Base-by-base conservation (phyloP, 306 rosid genomes). In the Ormosia emarginata region DNA sequence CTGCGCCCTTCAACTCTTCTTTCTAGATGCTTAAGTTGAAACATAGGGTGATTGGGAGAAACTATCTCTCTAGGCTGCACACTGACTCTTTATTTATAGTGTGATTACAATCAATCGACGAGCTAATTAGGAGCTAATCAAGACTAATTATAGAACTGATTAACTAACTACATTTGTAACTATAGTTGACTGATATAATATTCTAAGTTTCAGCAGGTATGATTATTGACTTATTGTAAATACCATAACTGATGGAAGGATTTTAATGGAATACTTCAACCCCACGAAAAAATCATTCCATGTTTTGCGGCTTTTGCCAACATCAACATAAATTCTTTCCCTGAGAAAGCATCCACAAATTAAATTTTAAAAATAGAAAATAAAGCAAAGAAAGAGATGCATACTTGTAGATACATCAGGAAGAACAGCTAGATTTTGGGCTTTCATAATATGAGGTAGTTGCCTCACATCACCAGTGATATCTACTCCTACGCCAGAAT, bases 331-430 rank as follows among this genome's bases (percentile, higher is more conserved):
- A 67, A 43, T 29, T 14, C n/a, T 36, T 77, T 44, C 50, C 15
- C 36, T 29, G 15, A 66, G 57, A 83, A 29, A 67, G 53, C 32
- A 68, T 32, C 6, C 15, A 78, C 65, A 49, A 81, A 78, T 33
- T 44, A 44, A 68, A 74, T 46, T n/a, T 67, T 39, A 11, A 41
- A 44, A 4, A 58, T 12, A 47, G 7, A 44, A 71, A 59, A 77
- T 7, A 79, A 76, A 18, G 67, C 67, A 86, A 29, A 67, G 58
- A 67, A 67, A 67, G 71, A 69, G 83, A 86, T 44, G 55, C 90
- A 67, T 89, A 93, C 98, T 85, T 41, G 67, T 67, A 76, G 94
- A 83, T 72, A 70, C 64, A 82, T 93, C 98, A 66, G 93, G 92
- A 88, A 87, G 85, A 78, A 90, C 86, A 44, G 94, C 88, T 62